A percentile compares a stretch with the other conserved stretches of the same genome.
These are phyloP conservation scores for Stentor coeruleus DNA, from an alignment of 73 alveolate genomes.

Conservation along the genomic window DNA sequence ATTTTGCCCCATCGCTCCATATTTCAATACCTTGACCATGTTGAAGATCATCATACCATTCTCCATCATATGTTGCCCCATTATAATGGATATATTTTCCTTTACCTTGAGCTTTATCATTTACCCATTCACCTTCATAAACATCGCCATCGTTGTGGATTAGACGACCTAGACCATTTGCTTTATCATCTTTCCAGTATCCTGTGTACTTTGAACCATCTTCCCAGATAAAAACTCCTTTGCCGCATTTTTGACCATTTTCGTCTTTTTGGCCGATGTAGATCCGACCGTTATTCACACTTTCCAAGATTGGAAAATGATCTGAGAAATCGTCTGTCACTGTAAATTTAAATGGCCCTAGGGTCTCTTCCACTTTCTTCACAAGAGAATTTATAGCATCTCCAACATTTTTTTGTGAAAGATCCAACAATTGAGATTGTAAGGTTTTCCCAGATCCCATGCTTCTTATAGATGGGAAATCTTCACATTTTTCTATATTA, in stretches of 20 bases:
- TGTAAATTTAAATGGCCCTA: neutral
- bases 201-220: constrained; percentile 50
- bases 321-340: neutral
- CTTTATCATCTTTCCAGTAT: constrained; percentile 46
- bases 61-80: constrained; percentile 45
- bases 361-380: neutral
- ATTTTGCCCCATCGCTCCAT: constrained; percentile 39
- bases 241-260: constrained; percentile 26
- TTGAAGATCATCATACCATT: constrained; percentile 41
- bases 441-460: neutral
- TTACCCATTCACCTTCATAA: constrained; percentile 72
- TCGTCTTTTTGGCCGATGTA: constrained; percentile 21
- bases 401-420: no score
- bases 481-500: neutral
- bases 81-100: constrained; percentile 42
- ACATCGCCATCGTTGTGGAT: constrained; percentile 63
- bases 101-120: constrained; percentile 55
- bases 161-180: constrained; percentile 84
- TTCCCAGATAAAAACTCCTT: constrained; percentile 26
- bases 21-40: constrained; percentile 44
- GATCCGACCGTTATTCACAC: neutral
- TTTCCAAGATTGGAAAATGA: neutral
- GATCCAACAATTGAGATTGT: neutral
- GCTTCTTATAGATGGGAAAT: neutral
- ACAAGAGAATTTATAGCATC: neutral